Evolutionary conservation across 2,329 filamentous ascomycete genomes (phyloP), one percentile per base, ranked within the genome.

Genomic region (Monosporascus sp.): DNA sequence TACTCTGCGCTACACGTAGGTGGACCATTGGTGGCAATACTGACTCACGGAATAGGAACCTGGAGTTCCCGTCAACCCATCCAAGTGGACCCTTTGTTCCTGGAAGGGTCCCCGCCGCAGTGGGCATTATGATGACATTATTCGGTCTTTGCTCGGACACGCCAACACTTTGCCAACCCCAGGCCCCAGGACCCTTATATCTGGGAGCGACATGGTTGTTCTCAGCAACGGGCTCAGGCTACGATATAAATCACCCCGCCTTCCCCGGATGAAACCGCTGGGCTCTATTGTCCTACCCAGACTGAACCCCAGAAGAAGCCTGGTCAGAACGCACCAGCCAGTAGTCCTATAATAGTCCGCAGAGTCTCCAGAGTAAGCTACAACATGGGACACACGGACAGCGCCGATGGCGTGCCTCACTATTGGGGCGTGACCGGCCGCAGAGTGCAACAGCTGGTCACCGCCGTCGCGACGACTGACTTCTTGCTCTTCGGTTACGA

Each of bases 401-500:
- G 63, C 56, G 60, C 55, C 25, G 54, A 50, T 43, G 65, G 61
- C 54, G 63, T 61, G 53, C 65, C 65, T 52, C 64, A 63, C 6
- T 68, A 61, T 51, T 68, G 65, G 65, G 65, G 65, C 55, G 56
- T 52, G 59, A 65, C 65, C 47, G 65, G 65, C 47, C 55, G 54
- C 43, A 57, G 44, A 6, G 49, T 68, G 37, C 65, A 68, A 55
- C 55, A 52, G 25, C 48, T 66, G 43, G 60, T 68, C 55, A 68
- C 65, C 9, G 53, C 54, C 52, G 60, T 66, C 49, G 58, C 64
- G 48, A 61, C 59, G 43, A 56, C 62, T 54, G 54, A 66, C 58
- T 61, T 64, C 59, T 35, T 65, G 52, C 54, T 65, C 31, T 61
- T 65, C 55, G 65, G 65, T 22, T 68, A 66, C 45, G 65, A 68